Evolutionary conservation across 129 eudicot genomes (phyloP).

Genomic region (Pulicaria dysenterica): DNA sequence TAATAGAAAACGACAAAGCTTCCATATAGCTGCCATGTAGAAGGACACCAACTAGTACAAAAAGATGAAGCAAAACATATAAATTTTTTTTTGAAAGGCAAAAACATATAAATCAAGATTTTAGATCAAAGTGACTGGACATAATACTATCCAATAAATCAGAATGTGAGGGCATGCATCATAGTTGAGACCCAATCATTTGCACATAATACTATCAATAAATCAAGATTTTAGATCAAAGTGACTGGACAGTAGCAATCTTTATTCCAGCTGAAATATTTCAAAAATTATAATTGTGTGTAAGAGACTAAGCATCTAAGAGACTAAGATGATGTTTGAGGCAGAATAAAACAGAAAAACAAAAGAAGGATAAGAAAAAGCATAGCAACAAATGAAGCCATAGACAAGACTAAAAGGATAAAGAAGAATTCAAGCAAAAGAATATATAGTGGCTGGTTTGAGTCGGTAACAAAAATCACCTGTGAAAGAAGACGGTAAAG

Average conservation of each 20-base stretch:
- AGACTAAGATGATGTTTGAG: constrained; percentile 16
- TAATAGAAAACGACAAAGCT: neutral
- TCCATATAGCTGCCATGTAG: neutral
- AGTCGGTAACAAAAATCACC: too few species aligned
- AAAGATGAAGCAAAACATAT: neutral
- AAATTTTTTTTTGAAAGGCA: too few species aligned
- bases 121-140: too few species aligned
- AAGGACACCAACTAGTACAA: neutral
- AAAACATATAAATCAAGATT: too few species aligned
- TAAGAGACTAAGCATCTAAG: constrained; percentile 19
- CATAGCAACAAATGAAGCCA: constrained; percentile 20
- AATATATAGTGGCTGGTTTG: constrained; percentile 17
- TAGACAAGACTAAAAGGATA: constrained; percentile 24
- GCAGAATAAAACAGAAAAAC: constrained; percentile 11
- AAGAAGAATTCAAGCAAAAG: neutral
- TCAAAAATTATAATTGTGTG: neutral
- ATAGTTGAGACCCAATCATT: neutral
- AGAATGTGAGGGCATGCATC: constrained; percentile 6
- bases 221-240: neutral
- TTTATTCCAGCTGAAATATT: neutral
- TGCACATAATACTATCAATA: too few species aligned
- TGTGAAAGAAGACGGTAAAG: neutral
- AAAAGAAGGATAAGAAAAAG: constrained; percentile 10
- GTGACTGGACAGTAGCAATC: neutral
- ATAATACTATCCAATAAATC: too few species aligned